These are phyloP conservation scores for Xylaria polymorpha DNA, from an alignment of 2,329 filamentous ascomycete genomes.

Conservation along the genomic window DNA sequence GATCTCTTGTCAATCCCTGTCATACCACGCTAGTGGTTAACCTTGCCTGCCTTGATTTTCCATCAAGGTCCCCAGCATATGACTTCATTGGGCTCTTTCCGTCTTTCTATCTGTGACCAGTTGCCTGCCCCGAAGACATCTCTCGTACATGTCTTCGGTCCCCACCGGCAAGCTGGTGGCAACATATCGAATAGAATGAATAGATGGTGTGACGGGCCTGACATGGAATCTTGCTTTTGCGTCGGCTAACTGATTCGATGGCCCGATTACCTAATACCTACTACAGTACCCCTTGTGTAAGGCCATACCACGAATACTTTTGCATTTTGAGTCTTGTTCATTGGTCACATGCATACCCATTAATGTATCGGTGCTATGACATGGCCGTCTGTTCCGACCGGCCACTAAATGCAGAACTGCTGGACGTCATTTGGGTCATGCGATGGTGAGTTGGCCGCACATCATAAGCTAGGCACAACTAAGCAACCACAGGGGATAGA, in stretches of 20 bases:
- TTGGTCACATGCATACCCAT: slow-evolving; percentile 17
- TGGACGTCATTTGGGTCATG: slow-evolving; percentile 34
- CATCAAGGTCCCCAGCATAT: background rate
- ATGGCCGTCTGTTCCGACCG: slow-evolving; percentile 14
- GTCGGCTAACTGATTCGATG: background rate
- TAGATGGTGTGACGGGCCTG: slow-evolving; percentile 3
- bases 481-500: background rate
- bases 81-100: slow-evolving; percentile 11
- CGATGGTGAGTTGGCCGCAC: slow-evolving; percentile 32
- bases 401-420: slow-evolving; percentile 8
- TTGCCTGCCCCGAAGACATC: background rate
- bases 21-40: slow-evolving; percentile 18
- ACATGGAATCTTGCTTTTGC: slow-evolving; percentile 16
- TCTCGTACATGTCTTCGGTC: background rate
- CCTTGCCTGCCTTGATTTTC: slow-evolving; percentile 31
- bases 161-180: slow-evolving; percentile 1
- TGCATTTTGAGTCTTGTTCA: background rate
- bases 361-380: slow-evolving; percentile 9
- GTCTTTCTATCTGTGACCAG: background rate
- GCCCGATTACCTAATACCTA: slow-evolving; percentile 1
- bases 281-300: background rate
- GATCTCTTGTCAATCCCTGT: slow-evolving; percentile 7
- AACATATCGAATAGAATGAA: background rate
- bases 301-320: background rate
- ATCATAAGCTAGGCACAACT: slow-evolving; percentile 14